Evolutionary conservation across 495 filamentous ascomycete genomes (phyloP).

Genomic region (Lasiosphaeriaceae sp.): DNA sequence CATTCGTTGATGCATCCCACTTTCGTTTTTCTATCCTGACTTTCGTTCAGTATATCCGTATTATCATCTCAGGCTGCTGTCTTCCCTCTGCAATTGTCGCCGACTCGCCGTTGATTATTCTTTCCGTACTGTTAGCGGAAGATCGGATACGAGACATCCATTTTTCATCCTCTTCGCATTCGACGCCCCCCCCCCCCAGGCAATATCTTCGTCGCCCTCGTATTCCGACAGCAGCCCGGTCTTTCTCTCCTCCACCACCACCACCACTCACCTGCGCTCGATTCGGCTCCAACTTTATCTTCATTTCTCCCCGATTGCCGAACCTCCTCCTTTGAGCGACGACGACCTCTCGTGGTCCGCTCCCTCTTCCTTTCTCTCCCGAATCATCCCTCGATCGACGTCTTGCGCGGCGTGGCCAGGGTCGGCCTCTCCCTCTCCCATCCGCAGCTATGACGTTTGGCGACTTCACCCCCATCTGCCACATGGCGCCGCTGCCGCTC

Average conservation of each 20-base stretch:
- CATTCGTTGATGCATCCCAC: conserved; percentile 24
- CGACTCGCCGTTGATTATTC: neutral
- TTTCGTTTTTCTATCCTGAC: conserved; percentile 17
- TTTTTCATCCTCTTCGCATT: neutral
- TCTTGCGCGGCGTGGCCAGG: neutral
- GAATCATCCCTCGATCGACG: neutral
- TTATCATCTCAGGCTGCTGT: neutral
- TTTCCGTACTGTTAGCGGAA: neutral
- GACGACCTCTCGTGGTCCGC: neutral
- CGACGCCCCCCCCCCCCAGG: neutral
- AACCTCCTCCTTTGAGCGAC: too few relatives aligned
- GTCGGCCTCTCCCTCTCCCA: neutral
- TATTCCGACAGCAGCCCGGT: neutral
- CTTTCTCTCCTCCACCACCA: neutral
- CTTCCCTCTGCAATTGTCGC: neutral
- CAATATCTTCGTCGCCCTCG: neutral
- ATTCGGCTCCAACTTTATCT: neutral
- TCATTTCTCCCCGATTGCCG: neutral
- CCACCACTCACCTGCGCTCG: neutral
- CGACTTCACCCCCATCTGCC: conserved; percentile 82
- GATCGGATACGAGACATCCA: neutral
- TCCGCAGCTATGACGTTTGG: conserved; percentile 83
- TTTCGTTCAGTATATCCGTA: neutral
- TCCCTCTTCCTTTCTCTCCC: neutral
- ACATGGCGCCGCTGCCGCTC: conserved; percentile 76